Evolutionary conservation across 805 yeast species (phyloP), one percentile per base, ranked within the genome.

Genomic region (Pichia pseudocactophila): DNA sequence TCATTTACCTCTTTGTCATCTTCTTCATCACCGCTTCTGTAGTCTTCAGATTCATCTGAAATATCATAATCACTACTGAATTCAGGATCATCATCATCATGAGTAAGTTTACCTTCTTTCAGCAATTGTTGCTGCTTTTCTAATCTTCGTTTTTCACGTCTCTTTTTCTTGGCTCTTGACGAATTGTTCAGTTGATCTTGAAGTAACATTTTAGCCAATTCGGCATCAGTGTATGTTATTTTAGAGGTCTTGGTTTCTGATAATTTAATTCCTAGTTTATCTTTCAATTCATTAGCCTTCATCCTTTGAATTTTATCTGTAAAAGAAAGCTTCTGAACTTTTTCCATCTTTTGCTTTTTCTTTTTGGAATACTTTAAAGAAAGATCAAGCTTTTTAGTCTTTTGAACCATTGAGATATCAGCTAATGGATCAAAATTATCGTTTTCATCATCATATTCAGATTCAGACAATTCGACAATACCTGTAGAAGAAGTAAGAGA

Each of bases 51-150:
- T 6, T 43, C 50, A 12, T 50, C 58, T 9, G 47, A 58, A 7
- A 49, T 49, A 15, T 43, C 43, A 30, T 53, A 63, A 20, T 53
- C 60, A 19, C 49, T 58, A 41, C 56, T 56, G n/a, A 50, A 58
- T 25, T 60, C 62, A 12, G 56, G 62, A 36, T 57, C 62, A 20
- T 51, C 55, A n/a, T 54, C 55, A 10, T 54, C 56, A 26, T 43
- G 47, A 7, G 46, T 35, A 31, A 38, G 30, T 17, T 49, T 40
- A 3, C 50, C 51, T 2, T 43, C 42, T 28, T 49, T 16, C 8
- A 56, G 34, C 37, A 44, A 20, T 36, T 44, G 42, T 35, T 37
- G 48, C 17, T 50, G 38, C 42, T 33, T 40, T 32, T 37, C 44
- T 33, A 39, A 39, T 18, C 15, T 34, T 30, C 42, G 49, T 42